Conservation (phyloP, 1,139 yeast genomes). For the Geotrichum histeridarum region DNA sequence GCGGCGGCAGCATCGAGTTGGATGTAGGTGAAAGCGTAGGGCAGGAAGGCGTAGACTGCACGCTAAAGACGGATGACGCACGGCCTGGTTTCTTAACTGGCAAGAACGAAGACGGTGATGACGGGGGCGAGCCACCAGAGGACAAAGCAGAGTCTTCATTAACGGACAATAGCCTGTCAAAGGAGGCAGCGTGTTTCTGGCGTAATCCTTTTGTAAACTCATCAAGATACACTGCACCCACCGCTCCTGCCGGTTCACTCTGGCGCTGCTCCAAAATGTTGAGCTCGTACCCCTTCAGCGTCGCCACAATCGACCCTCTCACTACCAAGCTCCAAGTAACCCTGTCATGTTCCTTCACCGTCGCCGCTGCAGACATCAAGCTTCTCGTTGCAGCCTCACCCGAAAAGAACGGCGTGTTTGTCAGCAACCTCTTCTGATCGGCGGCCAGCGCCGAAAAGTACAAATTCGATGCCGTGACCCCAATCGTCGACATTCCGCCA, state of each 20-base stretch:
- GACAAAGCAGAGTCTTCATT: too few species aligned
- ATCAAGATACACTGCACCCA: conserved; percentile 3
- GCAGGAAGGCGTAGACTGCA: not conserved
- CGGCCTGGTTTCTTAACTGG: not conserved
- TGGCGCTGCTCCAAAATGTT: not conserved
- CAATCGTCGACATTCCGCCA: too few species aligned
- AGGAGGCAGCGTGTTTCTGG: not conserved
- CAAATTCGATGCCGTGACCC: too few species aligned
- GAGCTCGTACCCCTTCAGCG: conserved; percentile 10
- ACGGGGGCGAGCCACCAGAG: not conserved
- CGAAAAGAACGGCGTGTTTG: conserved; percentile 3
- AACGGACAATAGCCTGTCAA: too few species aligned
- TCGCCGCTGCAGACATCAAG: not conserved
- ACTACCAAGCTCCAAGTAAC: conserved; percentile 9
- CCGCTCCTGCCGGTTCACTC: too few species aligned
- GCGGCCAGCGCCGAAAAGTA: too few species aligned
- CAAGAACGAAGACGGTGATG: not conserved
- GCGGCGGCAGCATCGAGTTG: too few species aligned
- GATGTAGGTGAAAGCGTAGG: not conserved
- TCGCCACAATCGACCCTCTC: conserved; percentile 7
- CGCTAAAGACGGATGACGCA: not conserved
- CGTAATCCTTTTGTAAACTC: conserved; percentile 9
- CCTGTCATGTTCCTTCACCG: not conserved
- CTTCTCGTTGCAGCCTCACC: not conserved
- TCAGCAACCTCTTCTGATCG: too few species aligned